Conservation (phyloP, 1,139 yeast species). For the Meyerozyma guilliermondii region DNA sequence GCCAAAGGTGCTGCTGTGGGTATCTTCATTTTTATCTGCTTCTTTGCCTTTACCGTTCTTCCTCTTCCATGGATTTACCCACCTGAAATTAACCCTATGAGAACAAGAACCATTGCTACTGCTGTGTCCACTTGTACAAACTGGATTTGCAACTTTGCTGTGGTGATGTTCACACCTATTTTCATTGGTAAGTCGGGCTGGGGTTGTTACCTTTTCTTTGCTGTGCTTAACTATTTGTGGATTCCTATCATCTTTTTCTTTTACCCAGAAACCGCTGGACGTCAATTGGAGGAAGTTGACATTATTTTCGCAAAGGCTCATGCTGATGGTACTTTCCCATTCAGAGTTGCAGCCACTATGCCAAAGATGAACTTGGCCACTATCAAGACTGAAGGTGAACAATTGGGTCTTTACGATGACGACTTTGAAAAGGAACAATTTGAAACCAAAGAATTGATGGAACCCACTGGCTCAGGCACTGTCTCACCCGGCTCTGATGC, state of each 20-base stretch:
- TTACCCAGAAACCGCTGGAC: conserved; percentile 29
- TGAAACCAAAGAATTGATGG: conserved; percentile 9
- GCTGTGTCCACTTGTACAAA: conserved; percentile 45
- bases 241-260: conserved; percentile 23
- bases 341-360: conserved; percentile 16
- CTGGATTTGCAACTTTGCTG: conserved; percentile 49
- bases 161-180: conserved; percentile 51
- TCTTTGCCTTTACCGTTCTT: conserved; percentile 53
- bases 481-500: conserved; percentile 1
- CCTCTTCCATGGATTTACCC: conserved; percentile 59
- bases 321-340: conserved; percentile 13
- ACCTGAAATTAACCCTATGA: conserved; percentile 57
- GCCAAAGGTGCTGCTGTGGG: conserved; percentile 50
- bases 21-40: conserved; percentile 47
- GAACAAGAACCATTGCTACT: conserved; percentile 52
- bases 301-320: conserved; percentile 19
- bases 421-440: conserved; percentile 15
- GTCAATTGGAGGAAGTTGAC: conserved; percentile 28
- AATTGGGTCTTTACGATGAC: conserved; percentile 13
- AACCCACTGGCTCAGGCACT: neutral
- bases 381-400: conserved; percentile 13
- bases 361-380: conserved; percentile 13
- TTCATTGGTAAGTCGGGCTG: conserved; percentile 39
- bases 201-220: conserved; percentile 36
- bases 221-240: conserved; percentile 20